Evolutionary conservation across 192 early-diverging fungal species (phyloP).

Genomic region (Backusella mclennaniae): DNA sequence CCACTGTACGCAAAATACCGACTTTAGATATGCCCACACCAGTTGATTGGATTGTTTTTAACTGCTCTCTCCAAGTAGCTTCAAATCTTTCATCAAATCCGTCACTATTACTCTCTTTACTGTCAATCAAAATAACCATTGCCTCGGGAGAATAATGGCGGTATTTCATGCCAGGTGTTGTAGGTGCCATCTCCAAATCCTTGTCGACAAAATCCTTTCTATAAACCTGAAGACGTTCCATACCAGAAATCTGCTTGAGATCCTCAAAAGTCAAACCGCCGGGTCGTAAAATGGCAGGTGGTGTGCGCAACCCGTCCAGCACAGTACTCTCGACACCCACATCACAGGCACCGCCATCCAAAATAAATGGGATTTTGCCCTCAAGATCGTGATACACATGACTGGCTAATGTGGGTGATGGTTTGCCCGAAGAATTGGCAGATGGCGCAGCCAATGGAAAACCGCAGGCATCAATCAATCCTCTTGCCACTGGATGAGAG

Average conservation of each 20-base stretch:
- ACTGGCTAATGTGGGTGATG: slow-evolving; percentile 87
- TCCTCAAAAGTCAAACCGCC: slow-evolving; percentile 90
- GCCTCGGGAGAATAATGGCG: slow-evolving; percentile 94
- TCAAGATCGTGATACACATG: slow-evolving; percentile 87
- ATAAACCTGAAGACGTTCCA: slow-evolving; percentile 74
- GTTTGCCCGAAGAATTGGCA: slow-evolving; percentile 95
- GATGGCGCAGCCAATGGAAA: slow-evolving; percentile 96
- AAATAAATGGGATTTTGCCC: slow-evolving; percentile 77
- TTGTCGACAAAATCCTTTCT: slow-evolving; percentile 71
- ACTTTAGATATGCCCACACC: slow-evolving; percentile 8
- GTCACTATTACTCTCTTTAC: background rate
- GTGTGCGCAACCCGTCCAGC: slow-evolving; percentile 70
- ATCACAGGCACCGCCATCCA: slow-evolving; percentile 89
- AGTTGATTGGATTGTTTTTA: background rate
- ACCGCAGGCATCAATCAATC: slow-evolving; percentile 78
- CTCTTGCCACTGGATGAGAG: slow-evolving; percentile 86
- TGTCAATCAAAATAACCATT: slow-evolving; percentile 75
- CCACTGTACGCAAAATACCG: slow-evolving; percentile 31
- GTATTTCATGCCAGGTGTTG: slow-evolving; percentile 99
- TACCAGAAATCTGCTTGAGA: slow-evolving; percentile 57
- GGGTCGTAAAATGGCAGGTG: slow-evolving; percentile 86
- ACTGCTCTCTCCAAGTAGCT: slow-evolving; percentile 25
- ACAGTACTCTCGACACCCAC: slow-evolving; percentile 95
- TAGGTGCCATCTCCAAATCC: slow-evolving; percentile 74
- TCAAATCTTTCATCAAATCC: slow-evolving; percentile 20